Percentiles rank a stretch among this genome's conserved stretches.
Conservation (phyloP, 352 stramenopile genomes). For the Blastocystis sp. region DNA sequence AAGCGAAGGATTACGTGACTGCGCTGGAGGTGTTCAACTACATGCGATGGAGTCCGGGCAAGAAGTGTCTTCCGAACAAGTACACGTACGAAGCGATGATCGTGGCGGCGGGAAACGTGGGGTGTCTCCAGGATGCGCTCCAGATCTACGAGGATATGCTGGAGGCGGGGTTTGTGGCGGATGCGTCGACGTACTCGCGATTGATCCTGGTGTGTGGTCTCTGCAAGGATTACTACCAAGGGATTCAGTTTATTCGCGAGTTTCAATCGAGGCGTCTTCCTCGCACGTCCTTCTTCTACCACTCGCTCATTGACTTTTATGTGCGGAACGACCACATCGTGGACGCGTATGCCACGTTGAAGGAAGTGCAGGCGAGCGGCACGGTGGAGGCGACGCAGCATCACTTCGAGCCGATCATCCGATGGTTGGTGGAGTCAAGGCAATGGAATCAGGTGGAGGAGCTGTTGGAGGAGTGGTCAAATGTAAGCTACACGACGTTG, state of each 20-base stretch:
- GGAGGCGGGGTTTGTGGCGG: constrained; percentile 4
- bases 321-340: background rate
- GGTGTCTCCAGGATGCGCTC: background rate
- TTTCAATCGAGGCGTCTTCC: background rate
- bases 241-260: background rate
- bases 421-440: background rate
- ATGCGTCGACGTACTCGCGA: constrained; percentile 37
- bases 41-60: background rate
- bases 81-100: constrained; percentile 56
- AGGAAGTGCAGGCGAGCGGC: background rate
- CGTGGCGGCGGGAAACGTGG: constrained; percentile 25
- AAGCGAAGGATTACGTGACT: constrained; percentile 42
- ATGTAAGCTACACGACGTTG: constrained; percentile 1
- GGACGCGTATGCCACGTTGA: background rate
- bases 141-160: constrained; percentile 48
- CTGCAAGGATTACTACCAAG: background rate
- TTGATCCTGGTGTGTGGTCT: constrained; percentile 45
- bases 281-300: constrained; percentile 52
- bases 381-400: constrained; percentile 33
- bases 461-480: background rate
- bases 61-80: constrained; percentile 1
- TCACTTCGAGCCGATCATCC: constrained; percentile 47
- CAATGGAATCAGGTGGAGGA: constrained; percentile 25
- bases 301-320: constrained; percentile 54
- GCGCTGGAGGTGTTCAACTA: constrained; percentile 40